These are phyloP conservation scores for Zoysia japonica DNA, from an alignment of 176 grass and related monocot genomes.

Conservation along the genomic window DNA sequence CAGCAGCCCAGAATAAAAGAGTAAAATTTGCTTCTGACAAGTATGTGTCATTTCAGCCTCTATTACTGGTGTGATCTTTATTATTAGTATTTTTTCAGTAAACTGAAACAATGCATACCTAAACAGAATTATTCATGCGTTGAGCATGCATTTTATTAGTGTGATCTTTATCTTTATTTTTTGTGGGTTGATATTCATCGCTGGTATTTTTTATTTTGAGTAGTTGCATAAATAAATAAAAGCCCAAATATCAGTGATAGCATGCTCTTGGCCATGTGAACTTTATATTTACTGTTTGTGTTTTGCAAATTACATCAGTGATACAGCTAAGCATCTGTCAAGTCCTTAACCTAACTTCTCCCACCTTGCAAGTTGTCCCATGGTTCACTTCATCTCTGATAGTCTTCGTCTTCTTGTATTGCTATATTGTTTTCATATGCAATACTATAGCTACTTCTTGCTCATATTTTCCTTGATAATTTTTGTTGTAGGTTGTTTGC, in stretches of 20 bases:
- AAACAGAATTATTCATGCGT: neutral
- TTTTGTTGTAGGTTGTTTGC: slow-evolving; percentile 64
- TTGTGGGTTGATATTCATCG: neutral
- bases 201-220: neutral
- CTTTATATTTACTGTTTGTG: neutral
- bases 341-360: neutral
- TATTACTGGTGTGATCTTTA: neutral
- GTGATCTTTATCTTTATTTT: neutral
- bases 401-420: slow-evolving; percentile 12
- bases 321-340: neutral
- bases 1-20: slow-evolving; percentile 51
- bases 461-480: slow-evolving; percentile 27
- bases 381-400: neutral
- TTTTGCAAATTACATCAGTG: neutral
- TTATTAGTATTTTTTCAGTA: neutral
- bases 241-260: neutral
- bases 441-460: slow-evolving; percentile 19
- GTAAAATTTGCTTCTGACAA: slow-evolving; percentile 70
- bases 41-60: slow-evolving; percentile 46
- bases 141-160: neutral
- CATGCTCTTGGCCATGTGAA: neutral
- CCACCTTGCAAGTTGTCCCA: neutral
- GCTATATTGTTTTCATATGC: slow-evolving; percentile 10
- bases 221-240: neutral
- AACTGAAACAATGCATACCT: neutral